Percentiles rank a stretch among this genome's conserved stretches.
phyloP scores from a whole-genome alignment of 1,139 yeast species.

The Sugiyamaella novakii region DNA sequence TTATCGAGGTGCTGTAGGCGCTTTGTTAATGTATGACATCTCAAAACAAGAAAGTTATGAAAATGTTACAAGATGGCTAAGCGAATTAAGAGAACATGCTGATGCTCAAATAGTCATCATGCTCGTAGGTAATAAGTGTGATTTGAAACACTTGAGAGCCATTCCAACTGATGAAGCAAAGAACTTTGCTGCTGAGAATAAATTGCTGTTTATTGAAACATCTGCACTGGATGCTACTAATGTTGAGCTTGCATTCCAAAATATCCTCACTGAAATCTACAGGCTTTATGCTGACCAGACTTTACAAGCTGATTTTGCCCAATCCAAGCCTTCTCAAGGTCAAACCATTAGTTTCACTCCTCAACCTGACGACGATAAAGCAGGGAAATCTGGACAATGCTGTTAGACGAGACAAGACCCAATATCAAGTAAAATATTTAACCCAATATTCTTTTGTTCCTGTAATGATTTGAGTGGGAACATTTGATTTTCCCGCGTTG shows the following conservation, averaged over 20 bases:
- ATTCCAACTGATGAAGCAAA: slow-evolving; percentile 98
- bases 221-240: slow-evolving; percentile 93
- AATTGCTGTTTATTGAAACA: slow-evolving; percentile 92
- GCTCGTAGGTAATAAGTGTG: slow-evolving; percentile 94
- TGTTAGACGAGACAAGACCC: slow-evolving; percentile 35
- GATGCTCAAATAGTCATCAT: slow-evolving; percentile 96
- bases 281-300: slow-evolving; percentile 67
- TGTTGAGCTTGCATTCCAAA: slow-evolving; percentile 93
- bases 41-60: slow-evolving; percentile 92
- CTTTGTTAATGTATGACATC: slow-evolving; percentile 92
- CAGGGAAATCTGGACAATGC: slow-evolving; percentile 66
- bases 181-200: slow-evolving; percentile 91
- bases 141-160: slow-evolving; percentile 91
- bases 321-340: slow-evolving; percentile 60
- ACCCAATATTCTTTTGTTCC: no score
- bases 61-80: slow-evolving; percentile 91
- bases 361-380: slow-evolving; percentile 78
- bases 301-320: slow-evolving; percentile 49
- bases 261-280: slow-evolving; percentile 86
- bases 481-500: no score
- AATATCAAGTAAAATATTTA: slow-evolving; percentile 9
- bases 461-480: no score
- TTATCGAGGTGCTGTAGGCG: slow-evolving; percentile 98
- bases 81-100: slow-evolving; percentile 93
- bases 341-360: slow-evolving; percentile 94